Evolutionary conservation across 2,329 filamentous ascomycete species (phyloP).

Genomic region (Cytospora piceae): DNA sequence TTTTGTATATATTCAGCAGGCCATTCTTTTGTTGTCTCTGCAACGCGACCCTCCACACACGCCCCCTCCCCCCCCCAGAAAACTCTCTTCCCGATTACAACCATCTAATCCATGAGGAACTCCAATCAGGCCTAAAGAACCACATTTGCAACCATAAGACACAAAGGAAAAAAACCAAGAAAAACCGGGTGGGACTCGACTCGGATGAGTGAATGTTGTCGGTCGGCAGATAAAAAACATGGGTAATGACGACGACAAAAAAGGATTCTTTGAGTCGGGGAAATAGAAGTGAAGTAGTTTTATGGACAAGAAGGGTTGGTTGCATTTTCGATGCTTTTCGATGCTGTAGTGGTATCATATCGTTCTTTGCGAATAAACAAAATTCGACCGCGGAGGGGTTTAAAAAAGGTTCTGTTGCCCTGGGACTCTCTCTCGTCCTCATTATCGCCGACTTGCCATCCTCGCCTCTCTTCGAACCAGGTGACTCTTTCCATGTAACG

Average conservation of each 20-base stretch:
- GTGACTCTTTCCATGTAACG: not conserved
- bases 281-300: constrained; percentile 12
- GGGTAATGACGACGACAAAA: constrained; percentile 10
- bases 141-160: constrained; percentile 2
- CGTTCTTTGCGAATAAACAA: constrained; percentile 30
- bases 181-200: constrained; percentile 11
- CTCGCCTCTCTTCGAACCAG: constrained; percentile 1
- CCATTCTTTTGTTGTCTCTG: not conserved
- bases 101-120: constrained; percentile 19
- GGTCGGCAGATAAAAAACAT: constrained; percentile 3
- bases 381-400: constrained; percentile 12
- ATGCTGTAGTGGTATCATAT: constrained; percentile 32
- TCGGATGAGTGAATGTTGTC: constrained; percentile 12
- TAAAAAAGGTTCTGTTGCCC: constrained; percentile 7
- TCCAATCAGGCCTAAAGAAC: constrained; percentile 6
- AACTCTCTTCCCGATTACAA: not conserved
- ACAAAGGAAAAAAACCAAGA: constrained; percentile 22
- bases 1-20: not conserved
- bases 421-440: constrained; percentile 18
- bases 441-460: constrained; percentile 17
- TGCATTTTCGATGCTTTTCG: constrained; percentile 27
- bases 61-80: not conserved
- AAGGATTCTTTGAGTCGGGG: not conserved
- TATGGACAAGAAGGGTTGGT: constrained; percentile 26
- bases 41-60: not conserved